Base-by-base conservation (phyloP, 768 basidiomycete species). In the Cantharellus cinnabarinus region DNA sequence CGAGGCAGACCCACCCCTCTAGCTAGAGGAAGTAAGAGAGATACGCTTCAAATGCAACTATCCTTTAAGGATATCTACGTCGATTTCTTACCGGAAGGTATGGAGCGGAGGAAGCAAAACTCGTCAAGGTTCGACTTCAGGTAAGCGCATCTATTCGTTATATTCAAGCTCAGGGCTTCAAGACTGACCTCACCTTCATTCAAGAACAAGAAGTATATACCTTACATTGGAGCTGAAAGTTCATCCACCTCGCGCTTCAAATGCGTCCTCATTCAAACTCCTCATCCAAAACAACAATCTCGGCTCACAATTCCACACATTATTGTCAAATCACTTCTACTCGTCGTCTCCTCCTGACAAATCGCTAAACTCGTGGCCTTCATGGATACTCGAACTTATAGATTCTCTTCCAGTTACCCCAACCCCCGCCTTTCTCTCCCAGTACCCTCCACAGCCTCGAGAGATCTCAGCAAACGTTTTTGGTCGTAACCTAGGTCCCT, bases 71-170 rank as follows among this genome's bases (percentile, higher is more conserved):
- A 83, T 51, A 81, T 89, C 62, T 79, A 83, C 50, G 75, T 90
- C 70, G 85, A 86, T 52, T 64, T 87, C 59, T 75, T 93, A 50
- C 81, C 90, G 0, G 67, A 74, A 38, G 90, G 90, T 7, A 95
- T 95, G 90, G 82, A 84, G 63, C 74, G 79, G 61, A 73, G 81
- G 60, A 82, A 75, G 64, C 63, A 75, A 59, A 95, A 93, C 67
- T 85, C 89, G 67, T 90, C 89, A 4, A 76, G 73, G 34, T 91
- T 85, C 80, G 83, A 91, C 71, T 71, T 73, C 68, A 88, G 77
- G 90, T 94, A 69, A 63, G 79, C 72, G 59, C 57, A 57, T 68
- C 57, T 51, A 20, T 29, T 48, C 44, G 44, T 29, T 29, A 48
- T 29, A 29, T 29, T 29, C 20, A 29, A 29, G 20, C 20, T 29